These are phyloP conservation scores for Aphanomyces invadans DNA, from an alignment of 352 stramenopile species.

Conservation along the genomic window DNA sequence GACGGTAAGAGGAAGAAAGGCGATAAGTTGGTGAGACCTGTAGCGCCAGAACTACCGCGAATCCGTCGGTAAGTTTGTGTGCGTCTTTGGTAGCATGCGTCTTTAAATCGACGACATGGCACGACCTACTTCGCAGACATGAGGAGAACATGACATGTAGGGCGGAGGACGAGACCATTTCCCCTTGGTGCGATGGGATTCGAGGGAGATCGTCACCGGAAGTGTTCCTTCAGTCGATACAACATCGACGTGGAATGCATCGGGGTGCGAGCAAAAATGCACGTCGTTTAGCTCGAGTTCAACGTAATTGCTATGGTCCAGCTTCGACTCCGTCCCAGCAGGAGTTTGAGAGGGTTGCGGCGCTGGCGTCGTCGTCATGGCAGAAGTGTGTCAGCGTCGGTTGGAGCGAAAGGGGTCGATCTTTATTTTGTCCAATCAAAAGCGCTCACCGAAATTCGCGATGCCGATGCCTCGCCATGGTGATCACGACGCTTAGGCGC, in stretches of 20 bases:
- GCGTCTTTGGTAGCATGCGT: background rate
- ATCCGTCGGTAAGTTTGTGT: background rate
- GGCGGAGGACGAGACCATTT: background rate
- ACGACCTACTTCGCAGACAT: background rate
- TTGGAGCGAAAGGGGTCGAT: background rate
- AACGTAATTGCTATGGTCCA: background rate
- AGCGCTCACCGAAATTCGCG: too few relatives aligned
- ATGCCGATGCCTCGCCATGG: too few relatives aligned
- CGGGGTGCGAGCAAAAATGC: conserved; percentile 3
- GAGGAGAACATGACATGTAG: background rate
- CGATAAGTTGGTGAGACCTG: background rate
- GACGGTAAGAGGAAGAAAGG: background rate
- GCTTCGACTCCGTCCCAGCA: background rate
- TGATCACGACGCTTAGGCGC: too few relatives aligned
- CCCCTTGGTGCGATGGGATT: conserved; percentile 5
- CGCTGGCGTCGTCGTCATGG: too few relatives aligned
- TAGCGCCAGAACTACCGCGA: background rate
- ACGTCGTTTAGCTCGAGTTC: background rate
- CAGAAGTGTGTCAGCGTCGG: background rate
- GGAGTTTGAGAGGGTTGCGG: too few relatives aligned
- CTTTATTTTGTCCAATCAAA: background rate
- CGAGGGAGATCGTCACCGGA: background rate
- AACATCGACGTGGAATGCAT: background rate
- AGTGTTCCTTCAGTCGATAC: background rate
- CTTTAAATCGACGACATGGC: background rate